These are phyloP conservation scores for Spiraea crenata DNA, from an alignment of 331 rosid species.

Conservation along the genomic window DNA sequence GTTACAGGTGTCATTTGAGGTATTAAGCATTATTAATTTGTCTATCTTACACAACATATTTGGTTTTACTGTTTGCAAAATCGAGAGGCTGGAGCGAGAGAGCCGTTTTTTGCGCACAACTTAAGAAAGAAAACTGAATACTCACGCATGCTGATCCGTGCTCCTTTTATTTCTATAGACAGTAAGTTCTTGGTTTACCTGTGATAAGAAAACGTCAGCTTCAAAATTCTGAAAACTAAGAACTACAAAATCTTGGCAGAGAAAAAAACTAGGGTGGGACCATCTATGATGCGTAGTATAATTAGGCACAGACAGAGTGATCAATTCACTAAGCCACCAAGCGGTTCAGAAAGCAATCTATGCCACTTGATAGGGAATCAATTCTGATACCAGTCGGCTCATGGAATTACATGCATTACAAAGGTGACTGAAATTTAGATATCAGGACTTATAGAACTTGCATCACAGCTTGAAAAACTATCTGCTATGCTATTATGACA, in stretches of 20 bases:
- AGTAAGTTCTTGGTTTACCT: constrained; percentile 90
- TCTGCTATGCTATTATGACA: background rate
- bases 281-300: background rate
- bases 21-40: no score
- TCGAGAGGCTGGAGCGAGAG: no score
- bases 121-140: constrained; percentile 21
- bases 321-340: background rate
- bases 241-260: background rate
- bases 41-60: no score
- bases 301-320: background rate
- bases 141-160: constrained; percentile 98
- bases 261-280: background rate
- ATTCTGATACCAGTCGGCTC: background rate
- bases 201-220: constrained; percentile 26
- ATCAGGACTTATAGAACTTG: background rate
- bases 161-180: constrained; percentile 95
- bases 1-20: no score
- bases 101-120: no score
- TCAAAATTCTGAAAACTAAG: background rate
- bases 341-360: background rate
- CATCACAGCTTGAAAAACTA: background rate
- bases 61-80: no score
- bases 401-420: background rate
- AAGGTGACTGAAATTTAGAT: background rate
- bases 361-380: background rate